Percentiles rank a stretch among this genome's conserved stretches.
These are phyloP conservation scores for Tilletia horrida DNA, from an alignment of 1,284 basidiomycete genomes.

Conservation along the genomic window DNA sequence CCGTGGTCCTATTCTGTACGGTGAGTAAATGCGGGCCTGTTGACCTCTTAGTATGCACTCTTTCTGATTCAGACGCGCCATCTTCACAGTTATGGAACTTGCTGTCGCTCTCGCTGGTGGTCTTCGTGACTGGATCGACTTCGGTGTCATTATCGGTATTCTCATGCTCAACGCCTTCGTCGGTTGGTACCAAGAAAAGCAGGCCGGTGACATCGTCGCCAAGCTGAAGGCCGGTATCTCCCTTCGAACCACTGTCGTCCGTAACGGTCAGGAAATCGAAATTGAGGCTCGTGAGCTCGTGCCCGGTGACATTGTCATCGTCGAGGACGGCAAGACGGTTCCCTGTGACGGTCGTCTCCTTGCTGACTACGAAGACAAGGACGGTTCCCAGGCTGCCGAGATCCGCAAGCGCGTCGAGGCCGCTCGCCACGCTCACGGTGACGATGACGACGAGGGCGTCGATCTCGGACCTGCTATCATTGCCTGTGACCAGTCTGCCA, in stretches of 20 bases:
- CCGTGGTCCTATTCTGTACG: conserved; percentile 56
- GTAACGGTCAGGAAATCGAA: conserved; percentile 59
- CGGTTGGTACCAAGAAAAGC: conserved; percentile 64
- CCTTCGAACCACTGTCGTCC: conserved; percentile 59
- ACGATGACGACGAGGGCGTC: conserved; percentile 55
- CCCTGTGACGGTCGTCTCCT: conserved; percentile 62
- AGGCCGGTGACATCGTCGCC: conserved; percentile 61
- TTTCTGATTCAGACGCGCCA: conserved; percentile 1
- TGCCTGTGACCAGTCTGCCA: conserved; percentile 61
- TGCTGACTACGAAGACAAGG: conserved; percentile 58
- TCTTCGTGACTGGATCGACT: conserved; percentile 59
- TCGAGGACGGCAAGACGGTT: conserved; percentile 60
- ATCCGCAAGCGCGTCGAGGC: conserved; percentile 53
- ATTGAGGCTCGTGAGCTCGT: conserved; percentile 62
- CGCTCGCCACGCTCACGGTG: conserved; percentile 41
- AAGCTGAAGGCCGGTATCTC: conserved; percentile 64
- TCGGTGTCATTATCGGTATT: conserved; percentile 60
- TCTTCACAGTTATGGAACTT: conserved; percentile 53
- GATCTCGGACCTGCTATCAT: conserved; percentile 61
- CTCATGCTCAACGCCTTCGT: conserved; percentile 60
- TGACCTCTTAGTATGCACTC: background rate
- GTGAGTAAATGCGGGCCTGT: conserved; percentile 12
- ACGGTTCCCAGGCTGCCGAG: conserved; percentile 48
- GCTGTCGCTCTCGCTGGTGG: conserved; percentile 56
- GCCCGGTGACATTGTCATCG: conserved; percentile 61